Conservation (phyloP, 345 rosid species). For the Rhodomyrtus tomentosa region DNA sequence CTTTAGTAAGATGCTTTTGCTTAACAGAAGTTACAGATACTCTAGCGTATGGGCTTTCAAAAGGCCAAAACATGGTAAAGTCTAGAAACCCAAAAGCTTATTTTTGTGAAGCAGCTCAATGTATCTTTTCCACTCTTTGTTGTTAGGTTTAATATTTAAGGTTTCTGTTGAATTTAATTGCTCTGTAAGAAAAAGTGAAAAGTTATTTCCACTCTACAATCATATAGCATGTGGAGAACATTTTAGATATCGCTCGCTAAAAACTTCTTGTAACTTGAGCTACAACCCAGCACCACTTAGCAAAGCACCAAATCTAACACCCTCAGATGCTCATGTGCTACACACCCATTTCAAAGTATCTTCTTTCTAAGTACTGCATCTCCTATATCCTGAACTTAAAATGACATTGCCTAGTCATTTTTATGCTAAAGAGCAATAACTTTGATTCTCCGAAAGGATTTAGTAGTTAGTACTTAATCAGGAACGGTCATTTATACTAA, state of each 20-base stretch:
- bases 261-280: not conserved
- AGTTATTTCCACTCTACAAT: not conserved
- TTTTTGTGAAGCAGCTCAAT: not conserved
- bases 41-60: not conserved
- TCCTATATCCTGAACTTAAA: not conserved
- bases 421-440: not conserved
- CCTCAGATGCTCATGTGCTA: not conserved
- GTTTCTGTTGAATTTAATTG: not conserved
- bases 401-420: not conserved
- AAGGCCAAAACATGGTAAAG: not conserved
- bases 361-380: not conserved
- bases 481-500: not conserved
- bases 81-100: not conserved
- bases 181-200: not conserved
- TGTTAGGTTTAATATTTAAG: not conserved
- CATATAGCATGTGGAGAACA: not conserved
- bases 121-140: not conserved
- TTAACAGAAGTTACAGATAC: not conserved
- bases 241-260: not conserved
- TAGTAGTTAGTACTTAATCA: not conserved
- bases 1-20: not conserved
- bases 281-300: not conserved
- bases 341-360: not conserved
- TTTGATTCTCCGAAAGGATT: not conserved
- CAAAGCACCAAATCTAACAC: not conserved